phyloP scores from a whole-genome alignment of 2,329 filamentous ascomycete species.

The Trichophaea hybrida region DNA sequence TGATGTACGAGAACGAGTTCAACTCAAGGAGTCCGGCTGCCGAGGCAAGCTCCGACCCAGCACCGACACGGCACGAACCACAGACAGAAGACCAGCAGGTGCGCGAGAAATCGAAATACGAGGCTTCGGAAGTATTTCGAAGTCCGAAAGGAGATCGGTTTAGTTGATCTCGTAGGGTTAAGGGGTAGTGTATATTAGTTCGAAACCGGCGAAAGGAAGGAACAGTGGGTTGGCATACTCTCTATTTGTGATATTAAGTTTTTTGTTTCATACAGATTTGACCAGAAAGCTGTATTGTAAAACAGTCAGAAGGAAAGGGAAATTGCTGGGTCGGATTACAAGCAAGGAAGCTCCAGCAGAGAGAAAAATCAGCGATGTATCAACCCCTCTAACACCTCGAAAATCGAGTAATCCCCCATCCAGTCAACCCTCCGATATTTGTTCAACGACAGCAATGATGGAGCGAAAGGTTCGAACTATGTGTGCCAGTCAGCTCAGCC shows the following conservation, averaged over 20 bases:
- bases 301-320: too few relatives aligned
- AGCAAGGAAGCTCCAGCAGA: too few relatives aligned
- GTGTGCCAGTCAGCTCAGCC: background rate
- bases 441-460: conserved; percentile 25
- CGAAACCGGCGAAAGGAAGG: too few relatives aligned
- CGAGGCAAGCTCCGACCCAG: conserved; percentile 64
- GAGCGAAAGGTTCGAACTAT: conserved; percentile 14
- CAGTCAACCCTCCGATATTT: background rate
- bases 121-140: conserved; percentile 59
- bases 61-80: conserved; percentile 67
- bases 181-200: too few relatives aligned
- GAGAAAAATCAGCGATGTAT: too few relatives aligned
- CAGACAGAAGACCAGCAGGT: conserved; percentile 52
- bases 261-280: too few relatives aligned
- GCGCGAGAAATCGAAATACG: conserved; percentile 76
- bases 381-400: too few relatives aligned
- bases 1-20: conserved; percentile 12
- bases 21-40: conserved; percentile 41
- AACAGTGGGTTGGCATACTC: too few relatives aligned
- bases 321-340: too few relatives aligned
- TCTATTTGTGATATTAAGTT: too few relatives aligned
- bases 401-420: background rate
- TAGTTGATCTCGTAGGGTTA: conserved; percentile 33
- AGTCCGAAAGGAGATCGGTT: conserved; percentile 80
- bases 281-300: too few relatives aligned